These are phyloP conservation scores for Leishmania tarentolae DNA, from an alignment of 208 protist genomes.

Conservation along the genomic window DNA sequence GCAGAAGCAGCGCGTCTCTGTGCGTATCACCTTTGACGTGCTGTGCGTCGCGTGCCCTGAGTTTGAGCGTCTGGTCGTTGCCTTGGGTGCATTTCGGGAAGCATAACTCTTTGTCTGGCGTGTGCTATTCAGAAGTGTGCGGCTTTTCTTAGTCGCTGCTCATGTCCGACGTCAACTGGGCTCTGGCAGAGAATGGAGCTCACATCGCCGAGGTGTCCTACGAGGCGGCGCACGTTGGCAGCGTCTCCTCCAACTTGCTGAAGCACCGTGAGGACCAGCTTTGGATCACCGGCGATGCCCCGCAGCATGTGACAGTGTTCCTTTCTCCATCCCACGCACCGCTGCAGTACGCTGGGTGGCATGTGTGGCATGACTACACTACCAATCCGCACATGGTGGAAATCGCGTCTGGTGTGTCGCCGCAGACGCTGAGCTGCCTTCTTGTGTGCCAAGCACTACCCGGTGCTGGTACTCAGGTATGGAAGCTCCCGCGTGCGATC, in stretches of 20 bases:
- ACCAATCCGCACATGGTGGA: conserved; percentile 86
- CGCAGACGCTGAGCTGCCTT: conserved; percentile 42
- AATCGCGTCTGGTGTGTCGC: conserved; percentile 59
- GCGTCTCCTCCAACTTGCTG: conserved; percentile 73
- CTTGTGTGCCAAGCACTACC: conserved; percentile 76
- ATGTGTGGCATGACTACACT: conserved; percentile 87
- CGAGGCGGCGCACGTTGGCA: conserved; percentile 62
- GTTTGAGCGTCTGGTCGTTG: neutral
- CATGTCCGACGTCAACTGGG: conserved; percentile 73
- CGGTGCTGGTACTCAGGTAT: conserved; percentile 84
- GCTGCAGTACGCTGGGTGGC: conserved; percentile 80
- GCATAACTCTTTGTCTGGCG: neutral
- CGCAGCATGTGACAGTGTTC: conserved; percentile 76
- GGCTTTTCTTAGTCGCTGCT: neutral
- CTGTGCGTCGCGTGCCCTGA: neutral
- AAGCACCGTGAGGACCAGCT: conserved; percentile 58
- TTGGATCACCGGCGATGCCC: conserved; percentile 81
- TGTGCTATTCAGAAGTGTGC: neutral
- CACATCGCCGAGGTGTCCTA: conserved; percentile 70
- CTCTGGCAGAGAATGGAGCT: conserved; percentile 51
- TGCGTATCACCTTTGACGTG: neutral
- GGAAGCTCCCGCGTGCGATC: conserved; percentile 74
- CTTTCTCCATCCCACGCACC: conserved; percentile 58
- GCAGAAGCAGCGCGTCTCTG: neutral
- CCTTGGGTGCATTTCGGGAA: neutral